Conservation (phyloP, 768 basidiomycete species). For the Steccherinum ochraceum region DNA sequence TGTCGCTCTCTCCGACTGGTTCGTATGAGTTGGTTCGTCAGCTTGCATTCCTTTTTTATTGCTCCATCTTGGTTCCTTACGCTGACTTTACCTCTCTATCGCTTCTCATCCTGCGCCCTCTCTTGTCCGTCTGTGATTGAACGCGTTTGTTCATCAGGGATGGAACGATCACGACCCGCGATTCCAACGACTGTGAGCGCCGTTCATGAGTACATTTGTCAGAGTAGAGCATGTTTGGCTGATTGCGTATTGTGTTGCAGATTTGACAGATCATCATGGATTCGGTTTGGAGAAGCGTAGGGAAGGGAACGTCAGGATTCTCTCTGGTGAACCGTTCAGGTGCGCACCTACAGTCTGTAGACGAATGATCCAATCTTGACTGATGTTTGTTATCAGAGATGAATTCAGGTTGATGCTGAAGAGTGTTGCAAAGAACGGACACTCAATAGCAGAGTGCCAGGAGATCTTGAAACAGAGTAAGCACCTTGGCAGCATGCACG, state of each 20-base stretch:
- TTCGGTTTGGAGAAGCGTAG: conserved; percentile 73
- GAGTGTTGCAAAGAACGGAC: conserved; percentile 67
- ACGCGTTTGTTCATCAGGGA: conserved; percentile 49
- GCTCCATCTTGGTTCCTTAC: neutral
- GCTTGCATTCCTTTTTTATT: neutral
- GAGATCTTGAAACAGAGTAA: conserved; percentile 65
- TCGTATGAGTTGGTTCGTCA: conserved; percentile 26
- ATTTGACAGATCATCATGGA: conserved; percentile 86
- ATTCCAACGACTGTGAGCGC: conserved; percentile 80
- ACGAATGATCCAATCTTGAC: neutral
- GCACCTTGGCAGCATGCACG: conserved; percentile 23
- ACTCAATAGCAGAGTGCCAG: conserved; percentile 84
- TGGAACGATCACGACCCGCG: conserved; percentile 88
- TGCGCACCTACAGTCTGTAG: conserved; percentile 8
- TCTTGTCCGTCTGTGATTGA: conserved; percentile 3
- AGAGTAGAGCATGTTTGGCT: conserved; percentile 2
- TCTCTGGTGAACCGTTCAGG: conserved; percentile 69
- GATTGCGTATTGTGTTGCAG: conserved; percentile 30
- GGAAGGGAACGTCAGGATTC: conserved; percentile 65
- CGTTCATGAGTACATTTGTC: neutral
- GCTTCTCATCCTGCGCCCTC: neutral
- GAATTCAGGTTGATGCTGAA: conserved; percentile 82
- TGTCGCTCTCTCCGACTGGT: conserved; percentile 90
- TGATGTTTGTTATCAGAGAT: conserved; percentile 48
- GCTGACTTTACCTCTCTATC: neutral